Evolutionary conservation across 345 rosid species (phyloP), one percentile per base, ranked within the genome.

Genomic region (Eucalyptus dawsonii): DNA sequence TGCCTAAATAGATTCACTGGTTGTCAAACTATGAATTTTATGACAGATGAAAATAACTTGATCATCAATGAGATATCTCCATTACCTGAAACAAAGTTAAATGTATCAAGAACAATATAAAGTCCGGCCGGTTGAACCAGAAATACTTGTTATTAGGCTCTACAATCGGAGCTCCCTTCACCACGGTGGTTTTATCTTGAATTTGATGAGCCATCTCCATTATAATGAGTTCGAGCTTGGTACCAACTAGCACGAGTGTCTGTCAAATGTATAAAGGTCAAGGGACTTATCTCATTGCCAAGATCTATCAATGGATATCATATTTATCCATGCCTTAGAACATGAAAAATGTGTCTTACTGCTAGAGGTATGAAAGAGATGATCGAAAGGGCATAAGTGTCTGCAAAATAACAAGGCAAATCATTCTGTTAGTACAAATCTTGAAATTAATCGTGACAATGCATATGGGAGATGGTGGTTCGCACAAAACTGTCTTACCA

Each of bases 141-240:
- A 93, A 93, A 87, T 89, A 91, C 49, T 88, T 92, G 90, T 92
- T 92, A 76, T 87, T 91, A 14, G 93, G 93, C 90, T 93, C 94
- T 8, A 93, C 92, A 5, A 90, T 65, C 3, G 93, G 94, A 45
- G 90, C 92, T 69, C 92, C 94, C 88, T 88, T 92, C 88, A 93
- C 94, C 85, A 93, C 93, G 7, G 89, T 88, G 27, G 91, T 90
- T 88, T 90, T 90, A 16, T 90, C 93, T 89, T 92, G 92, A 87
- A 93, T 92, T 80, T 93, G 89, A 56, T 89, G 92, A 37, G 94
- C 94, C 94, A 93, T 93, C 50, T 92, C 93, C 93, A 93, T 91
- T 80, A 93, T 92, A 17, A 93, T 87, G 47, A 90, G 86, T 45
- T 93, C 93, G 17, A 93, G 92, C 88, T 93, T 93, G 29, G 94